Conservation (phyloP, 208 protist genomes). For the Naegleria lovaniensis region DNA sequence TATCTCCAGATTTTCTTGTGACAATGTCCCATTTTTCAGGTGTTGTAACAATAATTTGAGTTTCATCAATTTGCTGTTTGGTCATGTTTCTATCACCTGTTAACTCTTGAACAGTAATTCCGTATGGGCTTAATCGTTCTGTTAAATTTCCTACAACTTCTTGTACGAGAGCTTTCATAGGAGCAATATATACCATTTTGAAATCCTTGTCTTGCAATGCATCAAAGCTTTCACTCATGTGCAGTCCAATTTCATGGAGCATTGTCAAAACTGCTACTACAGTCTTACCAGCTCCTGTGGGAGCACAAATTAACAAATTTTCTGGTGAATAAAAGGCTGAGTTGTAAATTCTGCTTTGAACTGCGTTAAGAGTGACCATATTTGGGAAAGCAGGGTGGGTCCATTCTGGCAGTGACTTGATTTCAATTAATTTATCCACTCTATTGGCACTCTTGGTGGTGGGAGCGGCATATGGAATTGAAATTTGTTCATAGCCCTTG, state of each 20-base stretch:
- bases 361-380: constrained; percentile 78
- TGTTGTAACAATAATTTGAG: constrained; percentile 97
- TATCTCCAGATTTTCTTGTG: constrained; percentile 87
- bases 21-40: constrained; percentile 99
- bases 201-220: constrained; percentile 52
- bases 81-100: constrained; percentile 94
- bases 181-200: constrained; percentile 99
- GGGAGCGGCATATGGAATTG: constrained; percentile 54
- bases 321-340: constrained; percentile 81
- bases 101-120: constrained; percentile 90
- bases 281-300: constrained; percentile 99
- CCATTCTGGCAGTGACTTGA: constrained; percentile 70
- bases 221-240: constrained; percentile 37
- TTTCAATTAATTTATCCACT: constrained; percentile 53
- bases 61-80: constrained; percentile 88
- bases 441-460: neutral
- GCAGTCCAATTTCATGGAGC: constrained; percentile 75
- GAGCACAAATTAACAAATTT: constrained; percentile 96
- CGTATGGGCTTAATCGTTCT: constrained; percentile 74
- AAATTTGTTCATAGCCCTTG: constrained; percentile 53
- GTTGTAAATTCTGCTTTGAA: constrained; percentile 90
- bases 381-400: constrained; percentile 55
- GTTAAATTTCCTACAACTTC: constrained; percentile 97
- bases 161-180: constrained; percentile 99
- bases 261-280: constrained; percentile 99